Conservation (phyloP, 2,329 filamentous ascomycete species). For the Chrysoporthe puriensis region DNA sequence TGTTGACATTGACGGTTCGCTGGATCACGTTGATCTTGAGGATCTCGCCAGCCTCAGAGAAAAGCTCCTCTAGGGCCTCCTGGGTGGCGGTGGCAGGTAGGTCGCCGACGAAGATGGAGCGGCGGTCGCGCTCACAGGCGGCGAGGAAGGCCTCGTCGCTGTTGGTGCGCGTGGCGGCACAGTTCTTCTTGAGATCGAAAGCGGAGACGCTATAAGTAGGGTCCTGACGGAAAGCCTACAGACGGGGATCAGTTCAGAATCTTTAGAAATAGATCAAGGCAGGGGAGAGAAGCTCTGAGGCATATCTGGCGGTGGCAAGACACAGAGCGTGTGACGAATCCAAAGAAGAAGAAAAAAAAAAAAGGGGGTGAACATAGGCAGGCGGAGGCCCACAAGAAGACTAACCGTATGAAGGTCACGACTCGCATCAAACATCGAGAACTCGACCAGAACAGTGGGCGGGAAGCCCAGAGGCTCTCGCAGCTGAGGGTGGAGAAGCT, state of each 20-base stretch:
- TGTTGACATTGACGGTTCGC: slow-evolving; percentile 30
- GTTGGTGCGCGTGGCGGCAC: slow-evolving; percentile 31
- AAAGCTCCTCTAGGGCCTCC: slow-evolving; percentile 33
- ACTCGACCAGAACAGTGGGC: slow-evolving; percentile 51
- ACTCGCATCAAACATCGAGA: slow-evolving; percentile 53
- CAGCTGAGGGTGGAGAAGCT: slow-evolving; percentile 40
- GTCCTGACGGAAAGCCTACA: slow-evolving; percentile 41
- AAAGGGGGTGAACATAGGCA: neutral
- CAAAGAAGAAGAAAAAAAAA: too few relatives aligned
- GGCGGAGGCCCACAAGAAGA: slow-evolving; percentile 13
- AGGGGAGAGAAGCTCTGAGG: neutral
- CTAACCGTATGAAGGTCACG: slow-evolving; percentile 55
- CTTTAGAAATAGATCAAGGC: slow-evolving; percentile 26
- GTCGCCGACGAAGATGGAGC: slow-evolving; percentile 41
- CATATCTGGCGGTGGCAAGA: neutral
- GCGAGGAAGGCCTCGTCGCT: slow-evolving; percentile 38
- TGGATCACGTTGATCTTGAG: slow-evolving; percentile 36
- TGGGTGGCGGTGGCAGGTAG: slow-evolving; percentile 35
- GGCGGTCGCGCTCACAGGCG: slow-evolving; percentile 40
- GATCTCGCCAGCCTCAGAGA: slow-evolving; percentile 35
- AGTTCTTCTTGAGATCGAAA: slow-evolving; percentile 39
- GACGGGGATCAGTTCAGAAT: neutral
- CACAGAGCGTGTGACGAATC: neutral
- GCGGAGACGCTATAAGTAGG: slow-evolving; percentile 37
- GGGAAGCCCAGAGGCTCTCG: slow-evolving; percentile 41